These are phyloP conservation scores for Pinus tabuliformis DNA, from an alignment of 75 land plant species.

Conservation along the genomic window DNA sequence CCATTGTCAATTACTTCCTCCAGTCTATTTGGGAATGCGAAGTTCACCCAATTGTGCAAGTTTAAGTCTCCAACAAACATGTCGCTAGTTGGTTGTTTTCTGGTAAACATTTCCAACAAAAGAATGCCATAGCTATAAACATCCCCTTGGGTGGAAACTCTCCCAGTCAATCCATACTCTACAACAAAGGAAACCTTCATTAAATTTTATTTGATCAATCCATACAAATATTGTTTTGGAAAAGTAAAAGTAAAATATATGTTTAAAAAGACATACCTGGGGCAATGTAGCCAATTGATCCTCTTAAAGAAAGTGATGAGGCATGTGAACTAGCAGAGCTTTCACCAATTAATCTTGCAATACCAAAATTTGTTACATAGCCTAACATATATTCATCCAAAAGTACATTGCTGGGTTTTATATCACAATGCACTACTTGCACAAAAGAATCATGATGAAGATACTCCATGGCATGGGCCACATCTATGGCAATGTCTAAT, in stretches of 20 bases:
- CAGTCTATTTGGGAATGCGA: not conserved
- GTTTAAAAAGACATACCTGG: not conserved
- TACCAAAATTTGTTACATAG: constrained; percentile 2
- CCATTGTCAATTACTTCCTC: not conserved
- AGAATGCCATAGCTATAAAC: constrained; percentile 34
- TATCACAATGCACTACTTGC: constrained; percentile 3
- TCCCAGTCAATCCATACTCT: constrained; percentile 15
- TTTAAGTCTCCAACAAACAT: not conserved
- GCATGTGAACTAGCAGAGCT: not conserved
- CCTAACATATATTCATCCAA: not conserved
- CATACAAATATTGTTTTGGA: not conserved
- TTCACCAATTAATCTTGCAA: not conserved
- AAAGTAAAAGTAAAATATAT: not conserved
- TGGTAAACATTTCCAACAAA: constrained; percentile 27
- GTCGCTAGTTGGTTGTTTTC: not conserved
- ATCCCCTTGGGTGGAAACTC: constrained; percentile 23
- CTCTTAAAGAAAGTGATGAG: not conserved
- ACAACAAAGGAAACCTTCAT: constrained; percentile 1
- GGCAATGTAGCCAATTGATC: constrained; percentile 1
- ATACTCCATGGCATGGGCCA: constrained; percentile 32
- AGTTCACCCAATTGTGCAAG: not conserved
- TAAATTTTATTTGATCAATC: not conserved
- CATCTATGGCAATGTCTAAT: constrained; percentile 30
- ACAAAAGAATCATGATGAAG: constrained; percentile 24
- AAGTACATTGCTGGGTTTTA: constrained; percentile 10